Conservation (phyloP, 179 eudicot genomes). For the Amaranthus tricolor region DNA sequence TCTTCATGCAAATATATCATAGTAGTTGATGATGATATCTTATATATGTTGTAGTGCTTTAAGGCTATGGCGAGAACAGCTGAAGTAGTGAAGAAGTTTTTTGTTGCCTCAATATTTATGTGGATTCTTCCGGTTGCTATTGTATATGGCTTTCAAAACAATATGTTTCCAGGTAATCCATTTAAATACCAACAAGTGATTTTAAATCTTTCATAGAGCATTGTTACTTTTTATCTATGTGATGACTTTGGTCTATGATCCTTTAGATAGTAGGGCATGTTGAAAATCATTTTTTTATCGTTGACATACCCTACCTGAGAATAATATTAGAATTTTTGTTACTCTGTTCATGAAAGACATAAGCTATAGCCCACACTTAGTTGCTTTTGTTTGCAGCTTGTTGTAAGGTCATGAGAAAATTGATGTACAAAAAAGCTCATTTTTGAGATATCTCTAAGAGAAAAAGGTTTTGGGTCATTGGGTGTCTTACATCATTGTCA, state of each 20-base stretch:
- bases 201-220: background rate
- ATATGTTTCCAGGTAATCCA: constrained; percentile 62
- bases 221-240: background rate
- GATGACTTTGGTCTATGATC: background rate
- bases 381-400: background rate
- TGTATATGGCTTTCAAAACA: constrained; percentile 64
- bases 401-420: background rate
- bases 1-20: background rate
- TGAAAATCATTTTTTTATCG: background rate
- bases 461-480: too few species aligned
- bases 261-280: background rate
- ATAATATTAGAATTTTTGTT: background rate
- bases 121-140: constrained; percentile 62
- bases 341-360: background rate
- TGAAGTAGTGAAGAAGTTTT: constrained; percentile 57
- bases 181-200: background rate
- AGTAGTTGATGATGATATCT: background rate
- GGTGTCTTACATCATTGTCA: too few species aligned
- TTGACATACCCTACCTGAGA: background rate
- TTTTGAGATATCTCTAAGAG: background rate
- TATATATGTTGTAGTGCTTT: background rate
- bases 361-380: background rate
- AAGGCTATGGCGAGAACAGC: constrained; percentile 33
- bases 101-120: constrained; percentile 67
- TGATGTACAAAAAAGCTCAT: background rate